Conservation (phyloP, 1,284 basidiomycete species). For the Sporisorium reilianum region DNA sequence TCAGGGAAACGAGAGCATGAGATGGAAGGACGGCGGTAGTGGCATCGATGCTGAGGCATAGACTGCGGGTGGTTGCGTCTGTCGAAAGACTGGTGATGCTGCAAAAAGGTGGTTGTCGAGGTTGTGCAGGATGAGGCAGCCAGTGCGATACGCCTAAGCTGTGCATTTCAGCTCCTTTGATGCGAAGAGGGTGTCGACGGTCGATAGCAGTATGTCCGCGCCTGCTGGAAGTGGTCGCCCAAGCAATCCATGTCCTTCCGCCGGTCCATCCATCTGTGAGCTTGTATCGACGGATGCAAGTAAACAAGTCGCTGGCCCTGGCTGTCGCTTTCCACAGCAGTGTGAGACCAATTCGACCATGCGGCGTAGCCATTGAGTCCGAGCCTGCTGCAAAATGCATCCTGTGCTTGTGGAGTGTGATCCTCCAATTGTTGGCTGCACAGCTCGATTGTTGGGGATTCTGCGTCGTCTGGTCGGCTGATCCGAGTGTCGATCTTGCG, state of each 20-base stretch:
- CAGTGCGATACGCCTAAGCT: no score
- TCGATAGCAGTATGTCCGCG: no score
- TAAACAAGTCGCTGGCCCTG: not conserved
- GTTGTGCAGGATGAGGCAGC: no score
- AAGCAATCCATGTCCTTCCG: no score
- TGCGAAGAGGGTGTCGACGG: no score
- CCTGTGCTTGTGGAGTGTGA: not conserved
- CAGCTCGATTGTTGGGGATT: not conserved
- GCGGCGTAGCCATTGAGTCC: not conserved
- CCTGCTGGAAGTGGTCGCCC: no score
- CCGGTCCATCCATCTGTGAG: no score
- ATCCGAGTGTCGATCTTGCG: not conserved
- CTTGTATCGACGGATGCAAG: not conserved
- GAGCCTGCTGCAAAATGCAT: not conserved
- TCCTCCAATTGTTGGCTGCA: not conserved
- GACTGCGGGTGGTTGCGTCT: no score
- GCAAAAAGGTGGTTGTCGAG: no score
- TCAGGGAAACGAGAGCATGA: not conserved
- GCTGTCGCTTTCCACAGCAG: not conserved
- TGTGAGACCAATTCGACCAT: not conserved
- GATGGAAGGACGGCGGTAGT: not conserved
- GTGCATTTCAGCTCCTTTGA: no score
- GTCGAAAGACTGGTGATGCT: no score
- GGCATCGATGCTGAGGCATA: not conserved
- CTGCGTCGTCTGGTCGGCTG: slow-evolving; percentile 1